Percentiles rank a stretch among this genome's conserved stretches.
phyloP scores from a whole-genome alignment of 1,139 yeast genomes.

The Yamadazyma mexicana region DNA sequence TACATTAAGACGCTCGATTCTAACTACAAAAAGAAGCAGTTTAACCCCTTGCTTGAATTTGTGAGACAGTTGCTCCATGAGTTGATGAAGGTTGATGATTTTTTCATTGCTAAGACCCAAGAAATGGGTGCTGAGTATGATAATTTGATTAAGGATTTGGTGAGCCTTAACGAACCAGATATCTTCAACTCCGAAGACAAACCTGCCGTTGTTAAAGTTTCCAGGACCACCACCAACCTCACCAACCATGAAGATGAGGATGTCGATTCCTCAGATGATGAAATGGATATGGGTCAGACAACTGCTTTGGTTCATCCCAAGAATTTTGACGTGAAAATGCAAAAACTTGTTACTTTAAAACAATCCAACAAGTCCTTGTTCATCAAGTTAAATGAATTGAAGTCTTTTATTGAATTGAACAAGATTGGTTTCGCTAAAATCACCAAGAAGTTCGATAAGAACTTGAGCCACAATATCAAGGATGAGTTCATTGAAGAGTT shows the following conservation, averaged over 20 bases:
- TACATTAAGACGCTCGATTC: slow-evolving; percentile 5
- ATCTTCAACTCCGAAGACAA: slow-evolving; percentile 28
- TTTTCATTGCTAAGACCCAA: slow-evolving; percentile 50
- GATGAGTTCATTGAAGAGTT: slow-evolving; percentile 49
- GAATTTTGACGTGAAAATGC: slow-evolving; percentile 50
- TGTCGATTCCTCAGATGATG: slow-evolving; percentile 43
- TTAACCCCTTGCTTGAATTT: slow-evolving; percentile 29
- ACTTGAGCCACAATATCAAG: slow-evolving; percentile 62
- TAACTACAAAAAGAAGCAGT: slow-evolving; percentile 10
- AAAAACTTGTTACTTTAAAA: slow-evolving; percentile 64
- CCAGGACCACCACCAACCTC: slow-evolving; percentile 31
- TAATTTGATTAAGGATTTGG: slow-evolving; percentile 41
- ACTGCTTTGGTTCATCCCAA: slow-evolving; percentile 44
- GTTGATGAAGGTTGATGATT: slow-evolving; percentile 54
- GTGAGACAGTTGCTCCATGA: slow-evolving; percentile 54
- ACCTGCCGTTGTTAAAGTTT: slow-evolving; percentile 13
- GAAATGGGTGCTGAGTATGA: slow-evolving; percentile 49
- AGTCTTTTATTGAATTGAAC: slow-evolving; percentile 79
- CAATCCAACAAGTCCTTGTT: slow-evolving; percentile 65
- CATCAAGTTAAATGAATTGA: slow-evolving; percentile 78
- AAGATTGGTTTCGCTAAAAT: slow-evolving; percentile 87
- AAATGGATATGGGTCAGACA: slow-evolving; percentile 38
- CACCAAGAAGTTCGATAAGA: slow-evolving; percentile 86
- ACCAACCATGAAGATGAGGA: slow-evolving; percentile 31
- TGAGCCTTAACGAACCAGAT: slow-evolving; percentile 29